Evolutionary conservation across 345 rosid species (phyloP).

Genomic region (Acer yangbiense): DNA sequence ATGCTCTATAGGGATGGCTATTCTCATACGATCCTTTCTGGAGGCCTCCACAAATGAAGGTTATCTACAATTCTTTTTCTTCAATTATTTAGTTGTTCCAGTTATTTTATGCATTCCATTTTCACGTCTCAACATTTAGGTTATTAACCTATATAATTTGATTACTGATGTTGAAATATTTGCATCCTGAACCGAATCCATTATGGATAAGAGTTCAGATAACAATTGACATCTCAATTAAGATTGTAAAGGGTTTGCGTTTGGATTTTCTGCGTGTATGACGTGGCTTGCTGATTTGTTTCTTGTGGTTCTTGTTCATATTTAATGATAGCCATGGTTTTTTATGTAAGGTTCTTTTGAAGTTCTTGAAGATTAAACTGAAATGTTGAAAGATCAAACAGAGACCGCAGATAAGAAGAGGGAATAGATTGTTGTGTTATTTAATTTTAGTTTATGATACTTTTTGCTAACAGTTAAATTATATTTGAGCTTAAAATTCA

Average conservation of each 20-base stretch:
- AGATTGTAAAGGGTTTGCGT: neutral
- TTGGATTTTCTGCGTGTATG: too few relatives aligned
- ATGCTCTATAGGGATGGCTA: conserved; percentile 61
- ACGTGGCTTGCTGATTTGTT: too few relatives aligned
- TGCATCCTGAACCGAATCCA: conserved; percentile 1
- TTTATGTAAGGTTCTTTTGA: too few relatives aligned
- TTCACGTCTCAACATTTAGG: neutral
- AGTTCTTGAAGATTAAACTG: too few relatives aligned
- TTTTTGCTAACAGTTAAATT: too few relatives aligned
- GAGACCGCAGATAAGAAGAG: too few relatives aligned
- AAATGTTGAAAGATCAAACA: too few relatives aligned
- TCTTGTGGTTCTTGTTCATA: too few relatives aligned
- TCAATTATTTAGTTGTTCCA: conserved; percentile 1
- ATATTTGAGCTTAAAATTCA: too few relatives aligned
- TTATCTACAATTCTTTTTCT: conserved; percentile 23
- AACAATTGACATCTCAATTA: neutral
- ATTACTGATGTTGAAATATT: conserved; percentile 2
- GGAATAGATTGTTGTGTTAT: too few relatives aligned
- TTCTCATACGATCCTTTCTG: conserved; percentile 80
- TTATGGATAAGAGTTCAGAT: conserved; percentile 1
- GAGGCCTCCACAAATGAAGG: conserved; percentile 83
- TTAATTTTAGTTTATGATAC: too few relatives aligned
- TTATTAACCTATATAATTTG: conserved; percentile 3
- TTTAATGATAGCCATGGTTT: too few relatives aligned
- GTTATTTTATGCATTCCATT: conserved; percentile 6